These are phyloP conservation scores for Ceriops decandra DNA, from an alignment of 345 rosid species.

Conservation along the genomic window DNA sequence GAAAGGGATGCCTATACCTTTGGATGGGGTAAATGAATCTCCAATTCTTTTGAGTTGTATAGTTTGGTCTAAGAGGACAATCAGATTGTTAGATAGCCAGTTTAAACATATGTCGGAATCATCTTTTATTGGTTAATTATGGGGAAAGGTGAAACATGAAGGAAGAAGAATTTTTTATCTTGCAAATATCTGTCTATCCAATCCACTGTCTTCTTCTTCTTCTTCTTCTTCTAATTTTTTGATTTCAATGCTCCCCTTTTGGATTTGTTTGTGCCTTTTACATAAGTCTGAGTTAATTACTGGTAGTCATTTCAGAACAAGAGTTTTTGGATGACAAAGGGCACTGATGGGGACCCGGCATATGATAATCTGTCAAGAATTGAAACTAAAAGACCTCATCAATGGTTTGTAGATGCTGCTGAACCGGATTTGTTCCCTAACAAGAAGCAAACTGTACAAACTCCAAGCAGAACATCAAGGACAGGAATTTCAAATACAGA, in stretches of 20 bases:
- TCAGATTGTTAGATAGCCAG: neutral
- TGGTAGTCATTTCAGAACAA: slow-evolving; percentile 56
- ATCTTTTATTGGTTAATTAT: neutral
- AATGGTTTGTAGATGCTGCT: slow-evolving; percentile 62
- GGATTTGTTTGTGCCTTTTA: too few species aligned
- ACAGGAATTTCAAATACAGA: slow-evolving; percentile 36
- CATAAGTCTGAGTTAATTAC: slow-evolving; percentile 5
- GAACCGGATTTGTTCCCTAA: slow-evolving; percentile 65
- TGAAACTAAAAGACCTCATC: slow-evolving; percentile 65
- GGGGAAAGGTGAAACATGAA: neutral
- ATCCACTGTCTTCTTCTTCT: neutral
- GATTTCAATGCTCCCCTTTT: neutral
- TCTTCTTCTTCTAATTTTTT: neutral
- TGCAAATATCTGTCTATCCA: too few species aligned
- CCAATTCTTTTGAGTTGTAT: too few species aligned
- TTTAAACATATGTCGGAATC: neutral
- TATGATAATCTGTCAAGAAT: slow-evolving; percentile 51
- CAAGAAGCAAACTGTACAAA: slow-evolving; percentile 70
- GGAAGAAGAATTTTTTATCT: neutral
- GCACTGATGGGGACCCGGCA: slow-evolving; percentile 46
- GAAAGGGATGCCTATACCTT: too few species aligned
- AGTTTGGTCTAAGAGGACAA: too few species aligned
- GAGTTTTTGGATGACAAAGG: slow-evolving; percentile 61
- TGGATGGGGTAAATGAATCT: too few species aligned
- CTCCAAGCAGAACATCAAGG: slow-evolving; percentile 30